phyloP scores from a whole-genome alignment of 805 yeast species.

The Wickerhamomyces tratensis region DNA sequence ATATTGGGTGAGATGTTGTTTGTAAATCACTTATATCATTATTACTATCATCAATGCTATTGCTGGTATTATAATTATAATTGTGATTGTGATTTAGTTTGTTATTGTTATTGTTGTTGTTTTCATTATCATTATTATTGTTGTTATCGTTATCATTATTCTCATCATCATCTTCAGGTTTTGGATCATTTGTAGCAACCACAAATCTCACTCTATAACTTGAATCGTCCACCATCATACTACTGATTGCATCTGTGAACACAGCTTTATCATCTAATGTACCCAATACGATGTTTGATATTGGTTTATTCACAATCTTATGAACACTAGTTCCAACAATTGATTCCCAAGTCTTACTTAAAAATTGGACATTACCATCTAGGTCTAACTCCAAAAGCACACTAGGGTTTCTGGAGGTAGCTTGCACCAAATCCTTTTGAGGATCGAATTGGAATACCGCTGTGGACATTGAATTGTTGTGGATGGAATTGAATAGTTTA shows the following conservation, averaged over 20 bases:
- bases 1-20: background rate
- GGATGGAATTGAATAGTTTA: too few species aligned
- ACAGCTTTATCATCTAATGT: constrained; percentile 52
- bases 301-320: constrained; percentile 46
- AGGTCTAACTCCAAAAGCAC: constrained; percentile 79
- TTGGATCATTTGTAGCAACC: constrained; percentile 29
- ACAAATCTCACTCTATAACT: constrained; percentile 72
- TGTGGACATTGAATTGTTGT: background rate
- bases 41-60: constrained; percentile 4
- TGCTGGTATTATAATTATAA: constrained; percentile 1
- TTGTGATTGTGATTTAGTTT: constrained; percentile 3
- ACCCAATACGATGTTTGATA: constrained; percentile 59
- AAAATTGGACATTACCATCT: constrained; percentile 66
- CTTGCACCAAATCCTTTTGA: constrained; percentile 44
- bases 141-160: constrained; percentile 7
- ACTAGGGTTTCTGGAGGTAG: constrained; percentile 62
- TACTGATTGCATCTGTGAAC: constrained; percentile 57
- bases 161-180: constrained; percentile 14
- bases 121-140: constrained; percentile 3
- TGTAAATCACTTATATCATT: too few species aligned
- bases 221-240: constrained; percentile 64
- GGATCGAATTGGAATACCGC: background rate
- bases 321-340: constrained; percentile 59
- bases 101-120: constrained; percentile 2
- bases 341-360: constrained; percentile 70